These are phyloP conservation scores for Ganoderma lingzhi DNA, from an alignment of 1,284 basidiomycete species.

Conservation along the genomic window DNA sequence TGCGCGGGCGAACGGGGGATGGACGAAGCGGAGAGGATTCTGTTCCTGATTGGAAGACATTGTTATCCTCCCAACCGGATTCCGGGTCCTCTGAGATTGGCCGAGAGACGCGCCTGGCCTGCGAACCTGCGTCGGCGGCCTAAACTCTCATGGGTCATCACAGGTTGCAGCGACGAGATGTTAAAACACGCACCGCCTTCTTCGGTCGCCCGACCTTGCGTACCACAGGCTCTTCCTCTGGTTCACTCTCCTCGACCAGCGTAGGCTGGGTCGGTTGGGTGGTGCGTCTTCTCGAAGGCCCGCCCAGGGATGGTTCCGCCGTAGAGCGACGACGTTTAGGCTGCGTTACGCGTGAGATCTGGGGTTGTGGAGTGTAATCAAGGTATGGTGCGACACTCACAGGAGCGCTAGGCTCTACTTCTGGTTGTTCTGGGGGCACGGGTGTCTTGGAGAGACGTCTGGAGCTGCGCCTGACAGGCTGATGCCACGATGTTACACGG, in stretches of 20 bases:
- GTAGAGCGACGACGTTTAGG: constrained; percentile 67
- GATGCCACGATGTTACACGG: background rate
- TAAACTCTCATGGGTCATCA: constrained; percentile 30
- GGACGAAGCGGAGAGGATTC: constrained; percentile 78
- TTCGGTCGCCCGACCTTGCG: constrained; percentile 68
- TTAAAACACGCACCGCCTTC: constrained; percentile 57
- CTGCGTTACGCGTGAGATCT: background rate
- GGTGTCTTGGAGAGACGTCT: constrained; percentile 46
- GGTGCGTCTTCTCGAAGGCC: constrained; percentile 50
- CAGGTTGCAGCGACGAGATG: background rate
- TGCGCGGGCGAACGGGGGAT: constrained; percentile 59
- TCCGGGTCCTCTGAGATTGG: constrained; percentile 56
- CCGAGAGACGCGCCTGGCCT: constrained; percentile 62
- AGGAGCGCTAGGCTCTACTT: constrained; percentile 37
- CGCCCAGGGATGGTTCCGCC: constrained; percentile 72
- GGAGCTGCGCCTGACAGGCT: constrained; percentile 45
- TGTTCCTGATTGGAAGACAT: constrained; percentile 83
- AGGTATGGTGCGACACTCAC: constrained; percentile 53
- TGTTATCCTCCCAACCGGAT: constrained; percentile 88
- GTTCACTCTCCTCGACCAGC: constrained; percentile 80
- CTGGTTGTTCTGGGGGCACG: constrained; percentile 27
- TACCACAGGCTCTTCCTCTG: constrained; percentile 68
- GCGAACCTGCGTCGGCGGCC: constrained; percentile 56
- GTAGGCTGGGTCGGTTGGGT: constrained; percentile 49
- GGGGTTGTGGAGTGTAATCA: constrained; percentile 8